Conservation (phyloP, 2,329 filamentous ascomycete species). For the Gaeumannomyces tritici region DNA sequence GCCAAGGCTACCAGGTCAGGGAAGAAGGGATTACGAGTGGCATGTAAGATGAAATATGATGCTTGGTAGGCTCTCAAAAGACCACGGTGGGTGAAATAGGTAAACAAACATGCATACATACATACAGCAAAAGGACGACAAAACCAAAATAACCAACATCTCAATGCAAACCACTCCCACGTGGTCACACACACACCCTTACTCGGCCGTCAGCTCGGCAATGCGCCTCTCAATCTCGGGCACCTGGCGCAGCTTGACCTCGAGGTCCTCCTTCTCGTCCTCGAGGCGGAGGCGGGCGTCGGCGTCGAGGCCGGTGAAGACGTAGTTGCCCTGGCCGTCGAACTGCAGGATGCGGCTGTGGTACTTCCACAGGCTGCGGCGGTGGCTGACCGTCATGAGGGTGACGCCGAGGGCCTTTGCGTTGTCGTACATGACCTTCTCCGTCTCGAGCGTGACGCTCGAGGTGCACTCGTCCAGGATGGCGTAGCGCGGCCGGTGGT, state of each 20-base stretch:
- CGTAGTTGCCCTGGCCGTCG: conserved; percentile 83
- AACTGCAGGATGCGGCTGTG: conserved; percentile 93
- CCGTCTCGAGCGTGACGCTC: conserved; percentile 88
- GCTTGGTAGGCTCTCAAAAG: no score
- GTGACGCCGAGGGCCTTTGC: conserved; percentile 88
- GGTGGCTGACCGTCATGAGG: conserved; percentile 91
- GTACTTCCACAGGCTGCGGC: conserved; percentile 91
- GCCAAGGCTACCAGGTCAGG: no score
- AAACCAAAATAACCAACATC: no score
- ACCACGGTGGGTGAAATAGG: no score
- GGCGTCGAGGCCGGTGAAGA: conserved; percentile 85
- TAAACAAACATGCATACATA: not conserved
- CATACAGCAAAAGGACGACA: not conserved
- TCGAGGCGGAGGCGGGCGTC: conserved; percentile 77
- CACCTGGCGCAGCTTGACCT: conserved; percentile 73
- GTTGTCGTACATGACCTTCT: conserved; percentile 94
- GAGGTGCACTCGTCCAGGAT: conserved; percentile 97
- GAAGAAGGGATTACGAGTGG: no score
- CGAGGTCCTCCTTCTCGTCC: conserved; percentile 93
- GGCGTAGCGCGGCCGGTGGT: conserved; percentile 84
- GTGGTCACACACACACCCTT: not conserved
- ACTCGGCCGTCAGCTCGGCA: conserved; percentile 57
- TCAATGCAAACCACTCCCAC: not conserved
- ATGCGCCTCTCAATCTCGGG: conserved; percentile 82
- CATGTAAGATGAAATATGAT: no score